A percentile compares a stretch with the other conserved stretches of the same genome.
Conservation (phyloP, 2,329 filamentous ascomycete genomes). For the Penicillium sp. region DNA sequence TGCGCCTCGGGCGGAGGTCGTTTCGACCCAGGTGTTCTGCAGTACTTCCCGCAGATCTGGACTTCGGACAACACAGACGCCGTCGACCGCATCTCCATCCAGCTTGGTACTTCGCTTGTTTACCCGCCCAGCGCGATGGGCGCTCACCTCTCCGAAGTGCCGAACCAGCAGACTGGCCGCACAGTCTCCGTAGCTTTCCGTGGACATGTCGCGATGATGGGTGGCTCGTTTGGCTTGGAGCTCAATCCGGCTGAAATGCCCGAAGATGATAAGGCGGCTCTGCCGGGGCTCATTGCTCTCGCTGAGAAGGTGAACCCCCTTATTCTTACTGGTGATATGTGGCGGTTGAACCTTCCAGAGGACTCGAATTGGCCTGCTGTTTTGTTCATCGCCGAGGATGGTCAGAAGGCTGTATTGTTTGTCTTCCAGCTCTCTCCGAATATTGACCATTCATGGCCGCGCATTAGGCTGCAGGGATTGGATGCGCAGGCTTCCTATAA, state of each 20-base stretch:
- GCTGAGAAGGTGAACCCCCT: constrained; percentile 60
- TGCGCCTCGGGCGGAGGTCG: constrained; percentile 64
- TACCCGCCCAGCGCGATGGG: constrained; percentile 65
- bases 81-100: constrained; percentile 59
- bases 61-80: constrained; percentile 65
- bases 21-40: constrained; percentile 62
- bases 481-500: constrained; percentile 55
- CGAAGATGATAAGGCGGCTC: constrained; percentile 51
- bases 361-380: constrained; percentile 62
- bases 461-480: constrained; percentile 56
- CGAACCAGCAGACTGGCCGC: constrained; percentile 58
- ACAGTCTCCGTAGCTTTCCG: constrained; percentile 59
- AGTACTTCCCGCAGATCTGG: constrained; percentile 66
- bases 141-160: constrained; percentile 62
- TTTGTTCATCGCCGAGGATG: constrained; percentile 57
- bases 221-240: constrained; percentile 65
- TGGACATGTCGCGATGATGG: constrained; percentile 67
- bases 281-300: constrained; percentile 55
- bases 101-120: constrained; percentile 62
- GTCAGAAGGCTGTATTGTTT: constrained; percentile 54
- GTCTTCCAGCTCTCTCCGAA: constrained; percentile 58
- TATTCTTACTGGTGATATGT: constrained; percentile 58
- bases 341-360: constrained; percentile 58
- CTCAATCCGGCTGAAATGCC: constrained; percentile 56
- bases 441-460: constrained; percentile 55